Evolutionary conservation across 768 basidiomycete species (phyloP), one percentile per base, ranked within the genome.

Genomic region (Serendipita sp.): DNA sequence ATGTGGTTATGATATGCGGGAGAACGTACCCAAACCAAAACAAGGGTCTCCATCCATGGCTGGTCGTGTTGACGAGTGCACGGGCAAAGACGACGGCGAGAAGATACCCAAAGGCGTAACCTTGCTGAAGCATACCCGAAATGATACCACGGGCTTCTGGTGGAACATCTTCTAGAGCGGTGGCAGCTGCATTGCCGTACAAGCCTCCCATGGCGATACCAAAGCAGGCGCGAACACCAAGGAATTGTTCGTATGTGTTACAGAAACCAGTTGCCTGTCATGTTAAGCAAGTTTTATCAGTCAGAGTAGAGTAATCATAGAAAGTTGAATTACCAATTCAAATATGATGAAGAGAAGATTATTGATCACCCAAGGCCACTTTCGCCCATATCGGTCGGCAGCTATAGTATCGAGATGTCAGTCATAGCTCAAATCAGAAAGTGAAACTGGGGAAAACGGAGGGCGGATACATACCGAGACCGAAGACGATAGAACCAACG

Each of bases 371-470:
- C 94, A 78, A 3, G 92, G 92, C 92, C 92, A 98, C 78, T 94
- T 95, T 33, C 94, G 81, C 3, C 94, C 94, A 72, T 78, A 95
- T 2, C 94, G 83, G 72, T 96, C 94, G 1, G 87, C 88, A n/a
- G 86, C 69, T 46, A 92, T 72, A 52, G 91, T 92, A 68, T 95
- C 93, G 68, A 92, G 75, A 13, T 58, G 91, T 64, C 75, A 75
- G 45, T 23, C 40, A 40, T 13, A 40, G 40, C 40, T 23, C 23
- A 23, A 23, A 23, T 23, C 23, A 23, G 23, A 23, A 23, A 23
- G 23, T 23, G 23, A 23, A 23, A 23, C 23, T 23, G 23, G 23
- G 23, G 23, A 23, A 23, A 23, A 23, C 23, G 23, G 23, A 23
- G 23, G 23, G 23, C 23, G 23, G 23, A 40, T 40, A 40, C 40